Evolutionary conservation across 202 grass and related monocot species (phyloP).

Genomic region (Tripidium arundinaceum): DNA sequence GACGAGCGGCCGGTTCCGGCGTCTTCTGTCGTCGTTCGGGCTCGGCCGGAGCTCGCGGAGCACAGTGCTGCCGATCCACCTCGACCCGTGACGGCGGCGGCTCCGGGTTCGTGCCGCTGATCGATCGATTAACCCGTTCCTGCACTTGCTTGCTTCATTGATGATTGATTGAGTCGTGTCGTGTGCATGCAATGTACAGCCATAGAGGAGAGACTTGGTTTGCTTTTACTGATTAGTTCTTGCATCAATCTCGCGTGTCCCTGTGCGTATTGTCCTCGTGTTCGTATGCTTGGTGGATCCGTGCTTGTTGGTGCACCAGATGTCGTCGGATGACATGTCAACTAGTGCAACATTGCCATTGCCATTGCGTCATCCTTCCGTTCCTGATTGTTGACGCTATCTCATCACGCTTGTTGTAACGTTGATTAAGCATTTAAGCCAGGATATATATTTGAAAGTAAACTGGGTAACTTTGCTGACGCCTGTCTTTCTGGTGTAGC

Average conservation of each 20-base stretch:
- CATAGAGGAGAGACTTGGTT: conserved; percentile 29
- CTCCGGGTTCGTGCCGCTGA: conserved; percentile 9
- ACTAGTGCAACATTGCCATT: conserved; percentile 1
- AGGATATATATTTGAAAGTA: background rate
- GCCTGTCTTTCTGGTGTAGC: too few species aligned
- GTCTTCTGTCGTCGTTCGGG: conserved; percentile 69
- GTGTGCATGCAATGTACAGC: conserved; percentile 55
- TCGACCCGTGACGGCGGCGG: conserved; percentile 43
- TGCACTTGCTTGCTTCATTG: background rate
- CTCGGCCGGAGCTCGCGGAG: conserved; percentile 76
- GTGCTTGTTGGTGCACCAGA: conserved; percentile 7
- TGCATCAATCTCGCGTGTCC: background rate
- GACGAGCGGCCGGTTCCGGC: conserved; percentile 57
- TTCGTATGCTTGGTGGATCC: background rate
- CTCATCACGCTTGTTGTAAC: background rate
- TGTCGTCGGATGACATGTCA: conserved; percentile 21
- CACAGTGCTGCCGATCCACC: conserved; percentile 69
- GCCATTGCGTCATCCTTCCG: background rate
- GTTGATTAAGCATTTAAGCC: background rate
- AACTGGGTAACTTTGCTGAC: background rate
- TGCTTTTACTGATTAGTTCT: background rate
- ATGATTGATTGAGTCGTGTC: conserved; percentile 5
- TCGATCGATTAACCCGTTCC: background rate
- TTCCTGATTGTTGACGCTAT: background rate
- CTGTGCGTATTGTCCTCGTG: background rate